Base-by-base conservation (phyloP, 129 eudicot genomes). In the Centaurea solstitialis region DNA sequence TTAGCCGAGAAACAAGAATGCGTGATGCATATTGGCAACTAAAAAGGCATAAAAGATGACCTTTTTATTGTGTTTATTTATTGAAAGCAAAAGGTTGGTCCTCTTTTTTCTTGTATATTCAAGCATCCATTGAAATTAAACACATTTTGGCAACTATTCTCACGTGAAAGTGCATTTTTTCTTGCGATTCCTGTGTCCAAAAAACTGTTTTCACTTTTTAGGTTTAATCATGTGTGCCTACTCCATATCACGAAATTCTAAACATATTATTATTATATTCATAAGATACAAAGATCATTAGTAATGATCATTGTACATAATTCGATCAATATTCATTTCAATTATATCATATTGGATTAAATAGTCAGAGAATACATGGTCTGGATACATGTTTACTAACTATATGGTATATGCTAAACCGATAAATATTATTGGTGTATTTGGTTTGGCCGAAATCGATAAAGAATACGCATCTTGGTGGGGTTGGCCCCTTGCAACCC, bases 131-230 rank as follows among this genome's bases (percentile, higher is more conserved):
- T 38, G 18, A 75, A 50, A 53, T 76, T 33, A 57, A 76, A 76
- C 77, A 69, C 15, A 10, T 20, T 70, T 59, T 20, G 67, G 47
- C 33, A 66, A 65, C 74, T 74, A 75, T 81, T 81, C 67, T 82
- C 86, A 82, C 86, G 86, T 82, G 86, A 82, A 82, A 82, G 81
- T 76, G 65, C 43, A 82, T 38, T 38, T 76, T 13, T 38, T 70
- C 39, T 69, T 70, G 77, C 70, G 50, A 76, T 76, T 82, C 86
- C 39, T 69, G 86, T 82, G 86, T 82, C 72, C 38, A 81, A 67
- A 37, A 59, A 74, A 30, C 69, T 23, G 17, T 76, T 53, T 61
- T 70, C 72, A 75, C 81, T 69, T 68, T 81, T 75, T 50, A 18
- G 61, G 72, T 53, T 18, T 28, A 18, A 64, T 68, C 40, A 21